phyloP scores from a whole-genome alignment of 306 rosid genomes.

The Sophora flavescens region DNA sequence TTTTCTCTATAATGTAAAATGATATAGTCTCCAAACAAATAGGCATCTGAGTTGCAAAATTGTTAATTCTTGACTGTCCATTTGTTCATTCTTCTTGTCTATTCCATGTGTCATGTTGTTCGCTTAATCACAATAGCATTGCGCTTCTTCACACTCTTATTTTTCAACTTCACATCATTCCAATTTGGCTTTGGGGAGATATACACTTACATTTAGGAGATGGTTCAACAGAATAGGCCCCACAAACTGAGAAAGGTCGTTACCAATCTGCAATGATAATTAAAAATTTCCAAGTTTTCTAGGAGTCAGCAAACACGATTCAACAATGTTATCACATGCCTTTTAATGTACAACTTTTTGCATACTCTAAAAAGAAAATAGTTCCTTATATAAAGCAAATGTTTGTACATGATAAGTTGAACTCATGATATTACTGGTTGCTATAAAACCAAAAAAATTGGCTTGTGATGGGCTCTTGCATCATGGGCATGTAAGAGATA shows the following conservation, averaged over 20 bases:
- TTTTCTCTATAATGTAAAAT: not conserved
- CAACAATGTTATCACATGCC: conserved; percentile 25
- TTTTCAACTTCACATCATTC: conserved; percentile 1
- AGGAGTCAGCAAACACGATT: conserved; percentile 24
- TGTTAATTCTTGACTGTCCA: not conserved
- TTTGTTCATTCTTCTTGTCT: conserved; percentile 7
- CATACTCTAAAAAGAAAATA: not conserved
- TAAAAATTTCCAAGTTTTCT: conserved; percentile 34
- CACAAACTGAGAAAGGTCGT: conserved; percentile 80
- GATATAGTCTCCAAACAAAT: not conserved
- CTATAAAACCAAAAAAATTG: conserved; percentile 2
- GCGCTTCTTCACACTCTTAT: not conserved
- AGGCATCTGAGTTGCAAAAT: not conserved
- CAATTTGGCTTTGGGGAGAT: conserved; percentile 24
- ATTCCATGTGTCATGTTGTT: not conserved
- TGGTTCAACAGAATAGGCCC: conserved; percentile 78
- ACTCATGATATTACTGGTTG: not conserved
- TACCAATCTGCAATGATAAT: conserved; percentile 67
- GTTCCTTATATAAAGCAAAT: not conserved
- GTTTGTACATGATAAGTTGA: not conserved
- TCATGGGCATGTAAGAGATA: not conserved
- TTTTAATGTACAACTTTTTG: not conserved
- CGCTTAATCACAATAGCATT: not conserved
- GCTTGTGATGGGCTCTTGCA: not conserved
- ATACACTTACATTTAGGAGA: conserved; percentile 70